These are phyloP conservation scores for Amesomyces nigricolor DNA, from an alignment of 2,329 filamentous ascomycete genomes.

Conservation along the genomic window DNA sequence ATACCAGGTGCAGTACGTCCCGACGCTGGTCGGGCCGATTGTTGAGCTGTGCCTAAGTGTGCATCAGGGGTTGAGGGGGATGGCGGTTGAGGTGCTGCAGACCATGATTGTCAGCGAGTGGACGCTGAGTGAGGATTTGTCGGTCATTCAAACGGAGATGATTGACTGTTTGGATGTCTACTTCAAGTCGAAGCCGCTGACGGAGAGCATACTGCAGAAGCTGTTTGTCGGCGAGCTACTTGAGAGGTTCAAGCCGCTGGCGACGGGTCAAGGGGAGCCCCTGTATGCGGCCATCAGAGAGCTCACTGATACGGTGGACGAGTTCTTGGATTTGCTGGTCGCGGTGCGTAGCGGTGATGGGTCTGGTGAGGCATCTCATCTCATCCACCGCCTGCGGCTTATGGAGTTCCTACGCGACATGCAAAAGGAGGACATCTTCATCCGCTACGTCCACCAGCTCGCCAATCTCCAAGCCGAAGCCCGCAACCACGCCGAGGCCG, in stretches of 20 bases:
- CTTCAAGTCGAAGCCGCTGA: slow-evolving; percentile 84
- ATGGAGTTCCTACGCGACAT: slow-evolving; percentile 98
- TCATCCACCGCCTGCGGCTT: slow-evolving; percentile 80
- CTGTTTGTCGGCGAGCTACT: slow-evolving; percentile 84
- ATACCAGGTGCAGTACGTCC: slow-evolving; percentile 97
- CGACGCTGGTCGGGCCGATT: slow-evolving; percentile 82
- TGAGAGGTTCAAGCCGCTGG: slow-evolving; percentile 68
- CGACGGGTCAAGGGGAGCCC: slow-evolving; percentile 61
- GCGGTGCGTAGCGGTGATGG: slow-evolving; percentile 77
- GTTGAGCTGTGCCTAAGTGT: slow-evolving; percentile 93
- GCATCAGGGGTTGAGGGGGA: slow-evolving; percentile 81
- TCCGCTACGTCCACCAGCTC: slow-evolving; percentile 90
- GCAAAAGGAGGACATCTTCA: slow-evolving; percentile 95
- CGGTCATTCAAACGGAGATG: slow-evolving; percentile 89
- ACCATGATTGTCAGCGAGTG: slow-evolving; percentile 99
- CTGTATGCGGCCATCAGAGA: slow-evolving; percentile 71
- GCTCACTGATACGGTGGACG: slow-evolving; percentile 78
- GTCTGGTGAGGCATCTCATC: slow-evolving; percentile 68
- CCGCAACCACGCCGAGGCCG: slow-evolving; percentile 79
- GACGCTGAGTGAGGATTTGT: slow-evolving; percentile 88
- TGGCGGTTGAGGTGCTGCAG: slow-evolving; percentile 88
- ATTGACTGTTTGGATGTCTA: slow-evolving; percentile 87
- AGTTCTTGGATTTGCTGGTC: slow-evolving; percentile 84
- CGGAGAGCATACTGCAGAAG: slow-evolving; percentile 85
- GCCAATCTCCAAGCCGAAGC: slow-evolving; percentile 69